Evolutionary conservation across 2,329 filamentous ascomycete genomes (phyloP).

Genomic region (Corinectria fuckeliana): DNA sequence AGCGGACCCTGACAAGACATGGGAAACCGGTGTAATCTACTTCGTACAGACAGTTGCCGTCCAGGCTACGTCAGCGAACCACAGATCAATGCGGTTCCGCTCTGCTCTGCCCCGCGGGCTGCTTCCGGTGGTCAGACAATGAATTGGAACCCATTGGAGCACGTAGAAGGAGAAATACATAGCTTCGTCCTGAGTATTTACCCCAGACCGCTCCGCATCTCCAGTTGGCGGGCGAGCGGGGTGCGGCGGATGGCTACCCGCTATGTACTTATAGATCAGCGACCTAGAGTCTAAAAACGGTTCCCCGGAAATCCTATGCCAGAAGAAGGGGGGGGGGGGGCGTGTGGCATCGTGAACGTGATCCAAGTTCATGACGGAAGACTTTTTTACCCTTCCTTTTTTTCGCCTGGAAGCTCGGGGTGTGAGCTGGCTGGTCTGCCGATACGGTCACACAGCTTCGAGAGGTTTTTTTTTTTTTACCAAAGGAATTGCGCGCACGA

Average conservation of each 20-base stretch:
- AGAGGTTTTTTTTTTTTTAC: neutral
- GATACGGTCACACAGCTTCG: constrained; percentile 9
- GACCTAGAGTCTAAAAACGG: constrained; percentile 13
- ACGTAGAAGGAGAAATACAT: neutral
- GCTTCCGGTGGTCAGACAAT: neutral
- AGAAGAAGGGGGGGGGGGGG: neutral
- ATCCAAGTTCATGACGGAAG: constrained; percentile 1
- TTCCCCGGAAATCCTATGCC: constrained; percentile 9
- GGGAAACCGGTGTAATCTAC: constrained; percentile 8
- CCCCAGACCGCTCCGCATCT: constrained; percentile 8
- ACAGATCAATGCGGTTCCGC: too few relatives aligned
- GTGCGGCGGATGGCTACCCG: neutral
- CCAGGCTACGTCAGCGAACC: too few relatives aligned
- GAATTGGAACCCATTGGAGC: neutral
- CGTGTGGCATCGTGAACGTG: constrained; percentile 1
- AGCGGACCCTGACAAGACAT: neutral
- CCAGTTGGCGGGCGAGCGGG: constrained; percentile 17
- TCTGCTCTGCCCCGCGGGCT: neutral
- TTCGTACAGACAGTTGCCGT: too few relatives aligned
- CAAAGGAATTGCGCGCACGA: neutral
- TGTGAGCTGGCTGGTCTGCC: neutral
- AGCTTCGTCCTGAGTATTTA: neutral
- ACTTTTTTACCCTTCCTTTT: neutral
- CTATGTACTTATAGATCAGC: constrained; percentile 9
- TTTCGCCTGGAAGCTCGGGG: neutral